Evolutionary conservation across 2,329 filamentous ascomycete species (phyloP).

Genomic region (Fusarium foetens): DNA sequence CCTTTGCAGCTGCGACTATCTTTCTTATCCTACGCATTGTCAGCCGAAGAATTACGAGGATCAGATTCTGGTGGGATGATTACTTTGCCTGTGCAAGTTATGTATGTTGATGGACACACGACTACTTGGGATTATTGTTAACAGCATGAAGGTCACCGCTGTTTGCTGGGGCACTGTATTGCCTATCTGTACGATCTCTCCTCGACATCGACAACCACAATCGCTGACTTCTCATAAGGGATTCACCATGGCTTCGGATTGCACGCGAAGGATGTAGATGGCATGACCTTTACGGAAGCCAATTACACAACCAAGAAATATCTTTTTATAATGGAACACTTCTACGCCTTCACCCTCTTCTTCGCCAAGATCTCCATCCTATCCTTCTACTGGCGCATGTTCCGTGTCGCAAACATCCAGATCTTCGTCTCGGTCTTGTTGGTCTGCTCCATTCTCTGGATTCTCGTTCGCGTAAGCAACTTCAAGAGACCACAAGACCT

Average conservation of each 20-base stretch:
- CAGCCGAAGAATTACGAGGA: slow-evolving; percentile 29
- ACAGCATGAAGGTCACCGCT: slow-evolving; percentile 16
- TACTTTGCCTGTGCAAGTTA: slow-evolving; percentile 35
- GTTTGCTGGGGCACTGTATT: slow-evolving; percentile 29
- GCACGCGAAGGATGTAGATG: slow-evolving; percentile 22
- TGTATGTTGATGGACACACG: background rate
- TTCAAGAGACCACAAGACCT: accelerated
- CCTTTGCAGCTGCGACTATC: slow-evolving; percentile 33
- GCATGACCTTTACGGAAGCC: slow-evolving; percentile 11
- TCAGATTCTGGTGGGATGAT: slow-evolving; percentile 41
- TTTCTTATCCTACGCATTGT: slow-evolving; percentile 28
- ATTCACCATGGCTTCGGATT: slow-evolving; percentile 32
- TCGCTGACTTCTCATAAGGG: slow-evolving; percentile 27
- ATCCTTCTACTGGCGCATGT: slow-evolving; percentile 49
- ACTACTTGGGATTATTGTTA: background rate
- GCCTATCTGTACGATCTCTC: slow-evolving; percentile 19
- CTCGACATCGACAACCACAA: background rate
- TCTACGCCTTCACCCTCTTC: slow-evolving; percentile 46
- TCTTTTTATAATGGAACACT: slow-evolving; percentile 42
- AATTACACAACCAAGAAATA: slow-evolving; percentile 25
- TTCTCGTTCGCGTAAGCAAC: slow-evolving; percentile 38
- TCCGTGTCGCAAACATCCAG: slow-evolving; percentile 42
- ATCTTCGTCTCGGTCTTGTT: slow-evolving; percentile 40
- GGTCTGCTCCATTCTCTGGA: slow-evolving; percentile 44
- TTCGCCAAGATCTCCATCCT: slow-evolving; percentile 46